Percentiles rank a stretch among this genome's conserved stretches.
phyloP scores from a whole-genome alignment of 2,329 filamentous ascomycete genomes.

The Mariannaea sp. region DNA sequence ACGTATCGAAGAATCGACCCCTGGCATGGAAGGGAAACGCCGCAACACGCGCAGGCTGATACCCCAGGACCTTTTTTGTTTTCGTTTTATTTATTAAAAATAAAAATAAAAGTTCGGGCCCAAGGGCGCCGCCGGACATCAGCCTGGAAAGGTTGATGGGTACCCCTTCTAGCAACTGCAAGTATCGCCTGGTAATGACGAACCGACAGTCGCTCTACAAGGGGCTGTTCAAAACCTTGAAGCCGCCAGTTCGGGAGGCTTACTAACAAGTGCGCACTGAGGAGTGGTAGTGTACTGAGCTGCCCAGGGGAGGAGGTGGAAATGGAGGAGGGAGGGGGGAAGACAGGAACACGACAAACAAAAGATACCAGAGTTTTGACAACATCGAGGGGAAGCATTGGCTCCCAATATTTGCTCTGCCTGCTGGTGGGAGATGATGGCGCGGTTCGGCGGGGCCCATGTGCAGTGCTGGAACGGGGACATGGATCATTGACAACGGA shows the following conservation, averaged over 20 bases:
- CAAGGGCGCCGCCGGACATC: slow-evolving; percentile 28
- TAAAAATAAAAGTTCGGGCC: slow-evolving; percentile 25
- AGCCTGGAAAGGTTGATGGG: slow-evolving; percentile 32
- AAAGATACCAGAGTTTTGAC: slow-evolving; percentile 22
- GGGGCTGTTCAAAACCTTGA: slow-evolving; percentile 20
- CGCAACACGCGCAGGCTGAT: slow-evolving; percentile 22
- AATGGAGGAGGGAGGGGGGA: not conserved
- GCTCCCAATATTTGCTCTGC: slow-evolving; percentile 14
- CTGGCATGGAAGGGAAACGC: slow-evolving; percentile 1
- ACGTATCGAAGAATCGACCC: slow-evolving; percentile 13
- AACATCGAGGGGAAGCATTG: slow-evolving; percentile 19
- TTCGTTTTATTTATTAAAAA: no score
- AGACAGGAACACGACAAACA: slow-evolving; percentile 5
- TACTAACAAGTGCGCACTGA: not conserved
- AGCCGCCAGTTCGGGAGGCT: slow-evolving; percentile 19
- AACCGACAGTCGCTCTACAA: slow-evolving; percentile 14
- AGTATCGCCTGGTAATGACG: slow-evolving; percentile 39
- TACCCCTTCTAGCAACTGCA: slow-evolving; percentile 37
- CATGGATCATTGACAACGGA: slow-evolving; percentile 3
- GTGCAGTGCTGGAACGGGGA: slow-evolving; percentile 18
- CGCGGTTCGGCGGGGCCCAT: slow-evolving; percentile 26
- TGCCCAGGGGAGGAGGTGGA: slow-evolving; percentile 1
- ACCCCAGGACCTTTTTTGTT: slow-evolving; percentile 20
- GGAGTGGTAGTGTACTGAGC: slow-evolving; percentile 7
- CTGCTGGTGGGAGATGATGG: slow-evolving; percentile 33